phyloP scores from a whole-genome alignment of 768 basidiomycete species.

The Pleurotus djamor region DNA sequence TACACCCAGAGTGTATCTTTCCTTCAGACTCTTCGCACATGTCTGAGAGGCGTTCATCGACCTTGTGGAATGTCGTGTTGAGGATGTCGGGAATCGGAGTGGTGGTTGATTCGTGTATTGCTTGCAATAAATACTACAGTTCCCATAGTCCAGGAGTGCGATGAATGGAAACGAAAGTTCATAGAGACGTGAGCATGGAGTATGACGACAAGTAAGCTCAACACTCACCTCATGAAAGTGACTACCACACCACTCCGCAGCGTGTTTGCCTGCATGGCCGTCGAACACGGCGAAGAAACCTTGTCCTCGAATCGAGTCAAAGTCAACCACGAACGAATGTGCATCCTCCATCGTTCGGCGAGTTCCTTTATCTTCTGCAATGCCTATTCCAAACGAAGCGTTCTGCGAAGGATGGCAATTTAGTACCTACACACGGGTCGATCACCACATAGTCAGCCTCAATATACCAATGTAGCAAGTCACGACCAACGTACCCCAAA shows the following conservation, averaged over 20 bases:
- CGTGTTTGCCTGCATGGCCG: conserved; percentile 97
- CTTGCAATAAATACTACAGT: conserved; percentile 54
- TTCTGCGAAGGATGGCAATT: conserved; percentile 75
- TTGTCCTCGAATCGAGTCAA: conserved; percentile 86
- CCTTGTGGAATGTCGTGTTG: conserved; percentile 92
- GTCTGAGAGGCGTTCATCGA: conserved; percentile 79
- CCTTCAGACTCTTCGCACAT: conserved; percentile 87
- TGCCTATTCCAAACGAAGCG: conserved; percentile 65
- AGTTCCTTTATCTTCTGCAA: conserved; percentile 84
- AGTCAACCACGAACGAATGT: conserved; percentile 95
- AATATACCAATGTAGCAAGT: background rate
- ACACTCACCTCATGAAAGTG: conserved; percentile 86
- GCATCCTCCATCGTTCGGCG: conserved; percentile 97
- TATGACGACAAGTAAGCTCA: background rate
- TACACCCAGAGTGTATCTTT: conserved; percentile 95
- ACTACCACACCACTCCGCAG: conserved; percentile 97
- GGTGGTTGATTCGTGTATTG: conserved; percentile 58
- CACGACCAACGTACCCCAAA: conserved; percentile 55
- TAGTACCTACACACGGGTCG: conserved; percentile 44
- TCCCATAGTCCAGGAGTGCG: no score
- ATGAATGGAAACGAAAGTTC: background rate
- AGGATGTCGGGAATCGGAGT: conserved; percentile 80
- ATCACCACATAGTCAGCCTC: background rate
- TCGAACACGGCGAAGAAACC: conserved; percentile 99
- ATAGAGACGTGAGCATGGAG: background rate